phyloP scores from a whole-genome alignment of 164 flowering plant species.

The Aristolochia fimbriata region DNA sequence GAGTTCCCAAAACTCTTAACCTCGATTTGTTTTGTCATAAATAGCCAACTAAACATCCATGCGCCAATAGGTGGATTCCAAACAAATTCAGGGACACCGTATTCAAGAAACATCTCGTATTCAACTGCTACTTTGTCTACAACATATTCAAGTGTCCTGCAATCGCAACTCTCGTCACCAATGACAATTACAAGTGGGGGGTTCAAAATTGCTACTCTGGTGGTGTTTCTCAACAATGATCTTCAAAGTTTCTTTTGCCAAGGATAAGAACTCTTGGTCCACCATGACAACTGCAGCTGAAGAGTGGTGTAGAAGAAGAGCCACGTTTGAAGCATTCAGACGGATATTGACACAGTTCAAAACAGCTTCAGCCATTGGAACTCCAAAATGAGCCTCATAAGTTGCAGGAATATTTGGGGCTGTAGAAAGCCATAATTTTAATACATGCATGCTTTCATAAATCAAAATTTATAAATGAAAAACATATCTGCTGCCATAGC shows the following conservation, averaged over 20 bases:
- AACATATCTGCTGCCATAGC: no score
- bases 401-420: conserved; percentile 91
- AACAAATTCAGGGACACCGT: conserved; percentile 68
- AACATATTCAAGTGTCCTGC: conserved; percentile 38
- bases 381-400: conserved; percentile 92
- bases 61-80: conserved; percentile 97
- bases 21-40: no score
- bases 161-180: conserved; percentile 65
- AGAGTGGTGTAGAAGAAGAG: conserved; percentile 75
- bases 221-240: conserved; percentile 32
- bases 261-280: conserved; percentile 78
- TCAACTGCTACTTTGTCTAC: conserved; percentile 63
- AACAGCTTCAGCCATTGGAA: conserved; percentile 97
- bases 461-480: no score
- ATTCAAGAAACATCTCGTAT: conserved; percentile 69
- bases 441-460: no score
- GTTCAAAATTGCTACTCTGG: conserved; percentile 31
- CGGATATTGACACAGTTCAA: conserved; percentile 74
- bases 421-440: no score
- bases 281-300: conserved; percentile 63
- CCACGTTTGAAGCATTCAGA: conserved; percentile 62
- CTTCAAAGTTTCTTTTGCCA: conserved; percentile 78
- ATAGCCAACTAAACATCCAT: no score
- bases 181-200: conserved; percentile 67
- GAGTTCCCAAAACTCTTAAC: no score